Base-by-base conservation (phyloP, 2,329 filamentous ascomycete genomes). In the Microdochium bolleyi region DNA sequence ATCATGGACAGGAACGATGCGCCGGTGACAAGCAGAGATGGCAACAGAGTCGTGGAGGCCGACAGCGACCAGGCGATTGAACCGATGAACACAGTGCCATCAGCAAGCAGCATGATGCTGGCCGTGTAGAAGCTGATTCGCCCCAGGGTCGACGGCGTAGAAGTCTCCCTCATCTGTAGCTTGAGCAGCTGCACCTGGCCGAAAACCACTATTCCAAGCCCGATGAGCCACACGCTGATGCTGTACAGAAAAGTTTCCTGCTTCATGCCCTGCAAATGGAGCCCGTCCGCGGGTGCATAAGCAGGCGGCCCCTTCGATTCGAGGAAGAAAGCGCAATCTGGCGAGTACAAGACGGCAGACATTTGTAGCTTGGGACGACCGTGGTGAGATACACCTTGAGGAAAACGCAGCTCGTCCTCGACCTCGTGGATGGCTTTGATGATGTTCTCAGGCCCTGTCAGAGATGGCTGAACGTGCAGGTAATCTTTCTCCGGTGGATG, bases 281-380 rank as follows among this genome's bases (percentile, higher is more conserved):
- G 68, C 1, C 75, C 76, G 30, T 82, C 77, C 4, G 65, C 65
- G 0, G 74, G 69, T 0, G 78, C 62, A 54, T 74, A 83, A 14
- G 72, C 68, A 0, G 83, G 83, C 1, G 83, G 80, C 0, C 84
- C 84, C 60, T 82, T 83, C 14, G 80, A 80, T 60, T 85, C 81
- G 32, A 88, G 70, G 55, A 85, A 84, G 65, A 82, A 86, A 3
- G 76, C 79, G 60, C 84, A 88, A 63, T 87, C 84, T 1, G 84
- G 84, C 11, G 84, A 87, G 67, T 82, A 87, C 19, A 86, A 71
- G 22, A 87, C 74, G 5, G 79, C 73, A 1, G 84, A 85, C 71
- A 87, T 79, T 53, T 79, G 74, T 27, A 88, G 72, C 27, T 70
- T 73, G 2, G 84, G 83, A 8, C 79, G 67, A n/a, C 62, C 66